phyloP scores from a whole-genome alignment of 2,329 filamentous ascomycete genomes.

The Teratosphaeria destructans region DNA sequence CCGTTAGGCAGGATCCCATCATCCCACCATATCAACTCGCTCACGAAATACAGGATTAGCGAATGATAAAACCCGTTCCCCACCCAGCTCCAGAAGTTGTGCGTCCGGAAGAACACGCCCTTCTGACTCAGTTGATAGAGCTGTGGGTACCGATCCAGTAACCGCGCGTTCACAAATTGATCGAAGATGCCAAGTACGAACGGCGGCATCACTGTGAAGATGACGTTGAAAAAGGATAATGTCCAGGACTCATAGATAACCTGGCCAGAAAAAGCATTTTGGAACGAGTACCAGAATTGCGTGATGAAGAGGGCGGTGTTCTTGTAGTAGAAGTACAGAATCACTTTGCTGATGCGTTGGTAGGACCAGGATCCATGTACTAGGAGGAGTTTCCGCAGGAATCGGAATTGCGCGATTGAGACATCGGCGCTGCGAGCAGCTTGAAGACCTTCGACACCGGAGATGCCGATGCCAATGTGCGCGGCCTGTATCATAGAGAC shows the following conservation, averaged over 20 bases:
- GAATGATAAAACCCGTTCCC: conserved; percentile 93
- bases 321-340: conserved; percentile 98
- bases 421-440: conserved; percentile 93
- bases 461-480: conserved; percentile 95
- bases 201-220: conserved; percentile 89
- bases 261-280: conserved; percentile 94
- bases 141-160: conserved; percentile 92
- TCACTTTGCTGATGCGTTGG: conserved; percentile 91
- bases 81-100: conserved; percentile 89
- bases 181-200: conserved; percentile 94
- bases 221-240: conserved; percentile 97
- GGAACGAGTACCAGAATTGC: conserved; percentile 95
- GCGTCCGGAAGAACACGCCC: conserved; percentile 85
- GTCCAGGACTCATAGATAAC: conserved; percentile 99
- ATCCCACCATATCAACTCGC: conserved; percentile 67
- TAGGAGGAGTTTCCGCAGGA: conserved; percentile 81
- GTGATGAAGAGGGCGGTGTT: conserved; percentile 98
- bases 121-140: conserved; percentile 88
- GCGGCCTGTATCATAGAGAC: conserved; percentile 99
- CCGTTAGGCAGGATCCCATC: conserved; percentile 74
- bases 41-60: conserved; percentile 78
- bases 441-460: conserved; percentile 91
- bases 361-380: conserved; percentile 98
- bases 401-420: conserved; percentile 91
- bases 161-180: conserved; percentile 88